phyloP scores from a whole-genome alignment of 371 early-diverging fungal species.

The Rhizopus microsporus region DNA sequence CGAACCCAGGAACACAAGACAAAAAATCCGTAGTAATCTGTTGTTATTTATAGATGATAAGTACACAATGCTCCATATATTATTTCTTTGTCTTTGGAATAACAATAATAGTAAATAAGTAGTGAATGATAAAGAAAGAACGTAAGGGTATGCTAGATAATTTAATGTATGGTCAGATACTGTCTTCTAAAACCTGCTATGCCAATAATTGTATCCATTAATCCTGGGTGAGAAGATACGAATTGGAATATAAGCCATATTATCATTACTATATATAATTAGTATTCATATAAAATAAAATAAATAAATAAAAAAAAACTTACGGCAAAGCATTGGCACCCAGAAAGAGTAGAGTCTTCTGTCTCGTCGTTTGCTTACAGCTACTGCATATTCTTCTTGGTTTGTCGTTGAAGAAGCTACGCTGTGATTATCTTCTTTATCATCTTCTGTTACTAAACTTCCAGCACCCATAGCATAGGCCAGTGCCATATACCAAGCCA shows the following conservation, averaged over 20 bases:
- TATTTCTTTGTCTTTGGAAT: not conserved
- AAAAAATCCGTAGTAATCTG: not conserved
- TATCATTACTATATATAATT: conserved; percentile 37
- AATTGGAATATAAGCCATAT: conserved; percentile 43
- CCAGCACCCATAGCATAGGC: conserved; percentile 51
- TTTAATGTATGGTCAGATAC: conserved; percentile 24
- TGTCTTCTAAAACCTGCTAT: conserved; percentile 30
- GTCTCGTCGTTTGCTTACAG: conserved; percentile 36
- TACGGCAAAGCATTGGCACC: conserved; percentile 52
- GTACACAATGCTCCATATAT: not conserved
- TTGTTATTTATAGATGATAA: conserved; percentile 7
- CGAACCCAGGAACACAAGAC: not conserved
- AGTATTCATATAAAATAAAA: not conserved
- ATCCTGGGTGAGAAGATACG: conserved; percentile 29
- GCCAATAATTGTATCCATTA: conserved; percentile 28
- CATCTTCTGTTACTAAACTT: conserved; percentile 18
- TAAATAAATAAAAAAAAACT: conserved; percentile 19
- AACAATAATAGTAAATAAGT: not conserved
- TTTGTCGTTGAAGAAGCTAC: not conserved
- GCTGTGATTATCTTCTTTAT: conserved; percentile 5
- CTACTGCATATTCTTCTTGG: conserved; percentile 12
- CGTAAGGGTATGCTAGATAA: conserved; percentile 1
- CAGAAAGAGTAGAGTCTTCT: conserved; percentile 46
- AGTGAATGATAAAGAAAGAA: not conserved
- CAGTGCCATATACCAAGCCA: conserved; percentile 54